These are phyloP conservation scores for Grammothele lineata DNA, from an alignment of 768 basidiomycete genomes.

Conservation along the genomic window DNA sequence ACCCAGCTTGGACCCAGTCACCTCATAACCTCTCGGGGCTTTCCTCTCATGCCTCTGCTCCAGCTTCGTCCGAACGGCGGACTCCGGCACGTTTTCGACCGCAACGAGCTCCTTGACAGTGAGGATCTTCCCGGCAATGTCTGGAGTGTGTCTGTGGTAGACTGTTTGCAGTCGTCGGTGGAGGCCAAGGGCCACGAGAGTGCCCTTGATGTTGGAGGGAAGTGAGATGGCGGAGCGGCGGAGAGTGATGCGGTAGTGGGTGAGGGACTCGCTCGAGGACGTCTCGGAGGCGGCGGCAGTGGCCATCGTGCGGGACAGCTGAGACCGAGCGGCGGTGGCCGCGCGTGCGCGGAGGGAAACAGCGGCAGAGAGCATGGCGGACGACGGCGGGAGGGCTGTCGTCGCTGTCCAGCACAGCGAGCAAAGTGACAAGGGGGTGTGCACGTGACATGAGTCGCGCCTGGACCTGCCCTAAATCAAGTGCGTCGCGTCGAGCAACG, in stretches of 20 bases:
- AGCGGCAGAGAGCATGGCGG: slow-evolving; percentile 11
- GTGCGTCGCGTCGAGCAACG: slow-evolving; percentile 5
- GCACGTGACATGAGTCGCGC: slow-evolving; percentile 11
- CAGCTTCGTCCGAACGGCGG: slow-evolving; percentile 62
- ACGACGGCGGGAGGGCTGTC: slow-evolving; percentile 1
- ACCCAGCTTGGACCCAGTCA: slow-evolving; percentile 36
- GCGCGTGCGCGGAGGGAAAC: slow-evolving; percentile 3
- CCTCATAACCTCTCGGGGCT: slow-evolving; percentile 63
- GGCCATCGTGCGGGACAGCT: slow-evolving; percentile 1
- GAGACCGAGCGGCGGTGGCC: neutral
- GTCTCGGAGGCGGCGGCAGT: neutral
- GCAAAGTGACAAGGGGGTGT: slow-evolving; percentile 1
- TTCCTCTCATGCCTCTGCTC: slow-evolving; percentile 65
- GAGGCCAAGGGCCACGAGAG: slow-evolving; percentile 79
- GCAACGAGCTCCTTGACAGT: slow-evolving; percentile 85
- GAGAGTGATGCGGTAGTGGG: slow-evolving; percentile 89
- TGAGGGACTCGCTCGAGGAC: slow-evolving; percentile 32
- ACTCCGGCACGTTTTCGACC: slow-evolving; percentile 77
- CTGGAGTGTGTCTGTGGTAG: slow-evolving; percentile 68
- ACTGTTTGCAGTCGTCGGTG: slow-evolving; percentile 82
- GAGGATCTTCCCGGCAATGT: slow-evolving; percentile 83
- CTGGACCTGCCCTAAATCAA: slow-evolving; percentile 7
- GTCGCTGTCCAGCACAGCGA: neutral
- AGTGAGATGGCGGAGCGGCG: slow-evolving; percentile 84
- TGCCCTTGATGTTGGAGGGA: slow-evolving; percentile 63